Percentiles rank a stretch among this genome's conserved stretches.
Conservation (phyloP, 176 grass and related monocot genomes). For the Alloteropsis semialata region DNA sequence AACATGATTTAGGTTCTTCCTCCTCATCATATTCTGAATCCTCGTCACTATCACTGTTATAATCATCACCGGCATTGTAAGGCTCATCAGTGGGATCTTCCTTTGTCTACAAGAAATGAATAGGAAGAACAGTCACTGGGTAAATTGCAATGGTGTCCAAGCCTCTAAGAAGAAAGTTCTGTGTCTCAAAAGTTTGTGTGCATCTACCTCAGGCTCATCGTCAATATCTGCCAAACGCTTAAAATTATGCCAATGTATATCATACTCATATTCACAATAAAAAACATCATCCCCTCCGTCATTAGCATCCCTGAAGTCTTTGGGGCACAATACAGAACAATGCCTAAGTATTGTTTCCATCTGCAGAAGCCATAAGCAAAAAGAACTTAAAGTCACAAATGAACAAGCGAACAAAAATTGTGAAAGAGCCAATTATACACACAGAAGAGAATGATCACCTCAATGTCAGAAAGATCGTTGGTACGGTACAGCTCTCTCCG, state of each 20-base stretch:
- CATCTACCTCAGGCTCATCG: conserved; percentile 54
- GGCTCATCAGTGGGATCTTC: conserved; percentile 46
- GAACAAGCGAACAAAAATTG: background rate
- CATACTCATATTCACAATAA: conserved; percentile 99
- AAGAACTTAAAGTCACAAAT: background rate
- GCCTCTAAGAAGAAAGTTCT: background rate
- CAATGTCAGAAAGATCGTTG: conserved; percentile 66
- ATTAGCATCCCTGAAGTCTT: conserved; percentile 65
- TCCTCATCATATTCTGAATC: conserved; percentile 73
- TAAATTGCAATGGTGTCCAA: background rate
- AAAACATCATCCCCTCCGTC: conserved; percentile 93
- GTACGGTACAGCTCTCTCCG: conserved; percentile 81
- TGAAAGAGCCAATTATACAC: background rate
- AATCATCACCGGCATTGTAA: conserved; percentile 54
- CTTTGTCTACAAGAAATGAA: conserved; percentile 44
- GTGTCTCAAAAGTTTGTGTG: background rate
- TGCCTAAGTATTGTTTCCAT: conserved; percentile 89
- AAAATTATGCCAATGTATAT: conserved; percentile 95
- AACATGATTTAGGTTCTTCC: conserved; percentile 39
- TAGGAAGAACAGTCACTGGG: background rate
- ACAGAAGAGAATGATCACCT: conserved; percentile 38
- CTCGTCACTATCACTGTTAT: conserved; percentile 44
- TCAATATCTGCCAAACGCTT: conserved; percentile 81
- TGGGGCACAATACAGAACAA: conserved; percentile 74
- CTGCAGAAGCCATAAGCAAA: conserved; percentile 37